These are phyloP conservation scores for Tricholoma flavovirens DNA, from an alignment of 768 basidiomycete species.

Conservation along the genomic window DNA sequence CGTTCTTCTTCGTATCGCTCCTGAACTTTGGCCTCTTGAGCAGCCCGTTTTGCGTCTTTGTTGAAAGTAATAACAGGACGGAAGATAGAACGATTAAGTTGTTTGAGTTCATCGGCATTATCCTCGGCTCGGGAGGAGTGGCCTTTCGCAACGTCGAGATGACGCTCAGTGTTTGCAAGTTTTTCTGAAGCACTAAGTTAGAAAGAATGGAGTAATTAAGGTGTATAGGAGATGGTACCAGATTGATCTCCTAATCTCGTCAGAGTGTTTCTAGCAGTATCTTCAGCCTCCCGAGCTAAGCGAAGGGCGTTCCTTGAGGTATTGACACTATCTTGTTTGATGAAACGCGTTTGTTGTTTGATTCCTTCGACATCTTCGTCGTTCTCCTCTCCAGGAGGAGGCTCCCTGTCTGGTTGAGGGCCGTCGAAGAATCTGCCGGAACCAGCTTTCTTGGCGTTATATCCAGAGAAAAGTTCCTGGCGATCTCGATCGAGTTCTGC, in stretches of 20 bases:
- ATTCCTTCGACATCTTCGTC: constrained; percentile 93
- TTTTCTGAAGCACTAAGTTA: constrained; percentile 48
- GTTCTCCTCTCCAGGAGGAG: constrained; percentile 61
- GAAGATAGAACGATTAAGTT: constrained; percentile 94
- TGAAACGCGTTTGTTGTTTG: constrained; percentile 81
- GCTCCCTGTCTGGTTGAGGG: constrained; percentile 38
- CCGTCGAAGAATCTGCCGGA: constrained; percentile 71
- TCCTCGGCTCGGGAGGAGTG: constrained; percentile 87
- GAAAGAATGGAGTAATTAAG: neutral
- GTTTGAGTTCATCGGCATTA: constrained; percentile 87
- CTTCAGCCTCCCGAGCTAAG: constrained; percentile 93
- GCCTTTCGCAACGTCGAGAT: constrained; percentile 88
- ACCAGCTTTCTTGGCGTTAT: constrained; percentile 52
- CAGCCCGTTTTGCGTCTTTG: constrained; percentile 85
- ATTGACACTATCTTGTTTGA: constrained; percentile 89
- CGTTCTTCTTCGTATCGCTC: constrained; percentile 86
- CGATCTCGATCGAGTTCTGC: constrained; percentile 62
- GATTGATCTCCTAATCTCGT: constrained; percentile 86
- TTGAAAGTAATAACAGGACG: constrained; percentile 88
- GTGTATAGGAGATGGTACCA: constrained; percentile 44
- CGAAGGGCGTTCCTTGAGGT: constrained; percentile 90
- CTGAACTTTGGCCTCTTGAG: constrained; percentile 79
- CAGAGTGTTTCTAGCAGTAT: constrained; percentile 85
- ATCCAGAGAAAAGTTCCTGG: constrained; percentile 70
- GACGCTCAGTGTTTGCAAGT: constrained; percentile 90